Conservation (phyloP, 345 rosid species). For the Punica granatum region DNA sequence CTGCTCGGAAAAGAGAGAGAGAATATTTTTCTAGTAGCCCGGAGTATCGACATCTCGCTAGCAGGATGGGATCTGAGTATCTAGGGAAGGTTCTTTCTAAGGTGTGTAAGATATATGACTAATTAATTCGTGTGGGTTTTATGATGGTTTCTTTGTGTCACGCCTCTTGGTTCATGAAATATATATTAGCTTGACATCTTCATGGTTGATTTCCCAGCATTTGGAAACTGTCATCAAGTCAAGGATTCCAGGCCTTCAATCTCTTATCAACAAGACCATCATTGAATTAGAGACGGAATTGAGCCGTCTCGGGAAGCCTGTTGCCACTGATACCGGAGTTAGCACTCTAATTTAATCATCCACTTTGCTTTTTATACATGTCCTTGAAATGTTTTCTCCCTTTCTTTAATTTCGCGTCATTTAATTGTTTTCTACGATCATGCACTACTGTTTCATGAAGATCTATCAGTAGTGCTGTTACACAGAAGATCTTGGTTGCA, state of each 20-base stretch:
- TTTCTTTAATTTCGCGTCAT: not conserved
- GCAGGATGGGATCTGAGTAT: conserved; percentile 90
- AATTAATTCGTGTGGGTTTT: not conserved
- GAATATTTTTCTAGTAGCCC: conserved; percentile 59
- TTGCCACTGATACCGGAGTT: conserved; percentile 92
- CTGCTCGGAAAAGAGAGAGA: conserved; percentile 88
- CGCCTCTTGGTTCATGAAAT: not conserved
- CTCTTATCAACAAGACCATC: conserved; percentile 81
- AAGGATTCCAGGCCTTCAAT: conserved; percentile 84
- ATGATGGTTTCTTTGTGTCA: not conserved
- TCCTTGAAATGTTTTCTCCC: not conserved
- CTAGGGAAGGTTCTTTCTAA: conserved; percentile 89
- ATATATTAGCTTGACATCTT: not conserved
- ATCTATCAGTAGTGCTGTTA: not conserved
- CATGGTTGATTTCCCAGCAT: conserved; percentile 48
- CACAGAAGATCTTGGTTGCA: not conserved
- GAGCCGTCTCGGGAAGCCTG: conserved; percentile 84
- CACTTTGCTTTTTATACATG: not conserved
- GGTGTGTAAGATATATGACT: conserved; percentile 29
- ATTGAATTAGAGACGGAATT: conserved; percentile 75
- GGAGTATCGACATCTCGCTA: conserved; percentile 70
- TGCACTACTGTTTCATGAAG: not conserved
- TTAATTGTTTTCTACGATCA: not conserved
- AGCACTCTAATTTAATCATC: conserved; percentile 20
- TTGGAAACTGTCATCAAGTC: conserved; percentile 95